phyloP scores from a whole-genome alignment of 345 rosid species.

The Brassica cretica region DNA sequence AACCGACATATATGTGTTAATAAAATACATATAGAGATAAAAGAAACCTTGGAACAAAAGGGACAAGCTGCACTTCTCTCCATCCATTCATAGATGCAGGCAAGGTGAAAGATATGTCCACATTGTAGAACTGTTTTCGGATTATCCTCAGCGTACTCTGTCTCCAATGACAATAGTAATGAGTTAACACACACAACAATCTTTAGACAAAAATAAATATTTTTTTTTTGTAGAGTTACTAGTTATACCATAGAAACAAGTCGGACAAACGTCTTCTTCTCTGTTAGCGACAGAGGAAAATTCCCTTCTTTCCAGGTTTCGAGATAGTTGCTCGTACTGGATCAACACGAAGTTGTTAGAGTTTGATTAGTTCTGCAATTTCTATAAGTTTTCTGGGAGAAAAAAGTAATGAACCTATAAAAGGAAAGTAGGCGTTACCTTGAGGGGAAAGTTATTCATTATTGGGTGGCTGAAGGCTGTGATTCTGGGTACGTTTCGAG shows the following conservation, averaged over 20 bases:
- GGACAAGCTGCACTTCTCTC: slow-evolving; percentile 61
- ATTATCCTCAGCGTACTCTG: slow-evolving; percentile 50
- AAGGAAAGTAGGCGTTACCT: slow-evolving; percentile 29
- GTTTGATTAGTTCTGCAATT: not conserved
- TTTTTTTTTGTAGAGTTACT: not conserved
- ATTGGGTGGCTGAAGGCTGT: slow-evolving; percentile 5
- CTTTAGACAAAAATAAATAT: not conserved
- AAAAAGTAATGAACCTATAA: not conserved
- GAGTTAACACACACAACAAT: slow-evolving; percentile 8
- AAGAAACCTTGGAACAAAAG: slow-evolving; percentile 50
- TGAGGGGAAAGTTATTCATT: slow-evolving; percentile 26
- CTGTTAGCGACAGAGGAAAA: not conserved
- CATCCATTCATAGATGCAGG: slow-evolving; percentile 65
- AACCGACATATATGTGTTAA: not conserved
- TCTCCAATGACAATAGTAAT: slow-evolving; percentile 2
- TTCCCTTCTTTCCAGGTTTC: slow-evolving; percentile 6
- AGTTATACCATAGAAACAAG: slow-evolving; percentile 53
- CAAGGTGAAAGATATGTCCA: slow-evolving; percentile 51
- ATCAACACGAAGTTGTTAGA: not conserved
- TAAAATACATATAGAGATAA: too few relatives aligned
- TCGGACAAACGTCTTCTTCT: slow-evolving; percentile 50
- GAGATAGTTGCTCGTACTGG: slow-evolving; percentile 27
- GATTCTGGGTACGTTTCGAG: slow-evolving; percentile 11
- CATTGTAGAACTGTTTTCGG: slow-evolving; percentile 49
- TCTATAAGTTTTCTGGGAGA: not conserved